Evolutionary conservation across 768 basidiomycete species (phyloP).

Genomic region (Tylopilus felleus): DNA sequence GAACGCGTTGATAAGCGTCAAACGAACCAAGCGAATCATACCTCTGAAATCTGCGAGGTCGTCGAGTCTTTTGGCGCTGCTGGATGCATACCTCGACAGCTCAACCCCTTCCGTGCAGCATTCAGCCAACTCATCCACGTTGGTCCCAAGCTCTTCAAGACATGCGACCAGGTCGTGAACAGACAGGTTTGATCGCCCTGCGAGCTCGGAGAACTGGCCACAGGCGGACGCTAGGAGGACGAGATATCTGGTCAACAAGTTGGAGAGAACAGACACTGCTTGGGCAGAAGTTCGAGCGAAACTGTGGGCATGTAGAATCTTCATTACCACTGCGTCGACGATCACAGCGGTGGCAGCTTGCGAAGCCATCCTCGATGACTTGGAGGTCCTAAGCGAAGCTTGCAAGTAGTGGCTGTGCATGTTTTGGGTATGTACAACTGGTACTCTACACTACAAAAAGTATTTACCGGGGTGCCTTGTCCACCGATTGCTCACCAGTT

Average conservation of each 20-base stretch:
- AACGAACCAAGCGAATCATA: slow-evolving; percentile 35
- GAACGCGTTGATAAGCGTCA: slow-evolving; percentile 11
- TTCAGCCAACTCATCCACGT: slow-evolving; percentile 63
- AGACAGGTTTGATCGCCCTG: slow-evolving; percentile 60
- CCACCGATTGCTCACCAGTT: slow-evolving; percentile 18
- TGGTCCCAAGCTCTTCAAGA: slow-evolving; percentile 72
- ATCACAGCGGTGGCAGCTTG: slow-evolving; percentile 53
- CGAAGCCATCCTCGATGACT: slow-evolving; percentile 28
- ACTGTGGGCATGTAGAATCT: slow-evolving; percentile 71
- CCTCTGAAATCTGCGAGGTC: slow-evolving; percentile 73
- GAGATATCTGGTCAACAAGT: slow-evolving; percentile 74
- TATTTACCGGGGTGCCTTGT: slow-evolving; percentile 9
- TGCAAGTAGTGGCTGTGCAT: slow-evolving; percentile 5
- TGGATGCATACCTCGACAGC: slow-evolving; percentile 61
- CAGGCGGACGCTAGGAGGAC: slow-evolving; percentile 61
- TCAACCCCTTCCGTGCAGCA: slow-evolving; percentile 70
- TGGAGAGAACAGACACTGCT: slow-evolving; percentile 67
- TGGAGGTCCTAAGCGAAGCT: neutral
- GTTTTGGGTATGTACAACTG: neutral
- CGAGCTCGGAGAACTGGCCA: slow-evolving; percentile 70
- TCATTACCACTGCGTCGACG: slow-evolving; percentile 63
- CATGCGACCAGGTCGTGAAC: slow-evolving; percentile 60
- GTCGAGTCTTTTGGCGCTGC: slow-evolving; percentile 62
- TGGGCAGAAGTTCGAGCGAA: slow-evolving; percentile 76
- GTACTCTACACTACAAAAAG: neutral